Base-by-base conservation (phyloP, 2,329 filamentous ascomycete species). In the Claviceps sp. region DNA sequence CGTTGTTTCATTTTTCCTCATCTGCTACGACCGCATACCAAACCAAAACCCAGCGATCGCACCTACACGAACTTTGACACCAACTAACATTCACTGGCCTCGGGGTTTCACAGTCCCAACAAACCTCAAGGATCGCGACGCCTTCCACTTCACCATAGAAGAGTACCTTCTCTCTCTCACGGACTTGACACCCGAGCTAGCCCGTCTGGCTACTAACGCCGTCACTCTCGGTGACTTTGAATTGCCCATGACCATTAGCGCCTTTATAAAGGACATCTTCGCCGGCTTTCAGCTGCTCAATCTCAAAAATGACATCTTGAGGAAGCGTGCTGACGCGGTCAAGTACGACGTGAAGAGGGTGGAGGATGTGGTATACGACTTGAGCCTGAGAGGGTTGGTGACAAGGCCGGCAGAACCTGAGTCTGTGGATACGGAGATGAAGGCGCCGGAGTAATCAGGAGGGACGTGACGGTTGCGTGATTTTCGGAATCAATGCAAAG, bases 281-380 rank as follows among this genome's bases (percentile, higher is more conserved):
- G 88, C 90, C 2, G 93, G 91, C 16, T 98, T 98, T 71, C 93
- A 97, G 76, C 81, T 97, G 59, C 79, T 98, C 59, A 98, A 98
- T 66, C 75, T 98, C 60, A 97, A 97, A 77, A 98, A 98, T 62
- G 93, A 98, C 66, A 82, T 83, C 22, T 70, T 98, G 62, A 79
- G 93, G 54, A 88, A 89, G 71, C 79, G 88, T 56, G 88, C 88
- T 52, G 93, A 98, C 70, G 86, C 85, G 5, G 86, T 98, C 69
- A 98, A 98, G 75, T 98, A 98, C 65, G 85, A 86, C 61, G 88
- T 98, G 62, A 98, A 97, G 76, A 91, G 95, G 67, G 88, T 96
- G 13, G 93, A 98, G 73, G 93, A 97, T 64, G 89, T 98, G 13
- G 91, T 97, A 49, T 98, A 98, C 64, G 93, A 98, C 66, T 72